Base-by-base conservation (phyloP, 768 basidiomycete genomes). In the Solioccasus polychromus region DNA sequence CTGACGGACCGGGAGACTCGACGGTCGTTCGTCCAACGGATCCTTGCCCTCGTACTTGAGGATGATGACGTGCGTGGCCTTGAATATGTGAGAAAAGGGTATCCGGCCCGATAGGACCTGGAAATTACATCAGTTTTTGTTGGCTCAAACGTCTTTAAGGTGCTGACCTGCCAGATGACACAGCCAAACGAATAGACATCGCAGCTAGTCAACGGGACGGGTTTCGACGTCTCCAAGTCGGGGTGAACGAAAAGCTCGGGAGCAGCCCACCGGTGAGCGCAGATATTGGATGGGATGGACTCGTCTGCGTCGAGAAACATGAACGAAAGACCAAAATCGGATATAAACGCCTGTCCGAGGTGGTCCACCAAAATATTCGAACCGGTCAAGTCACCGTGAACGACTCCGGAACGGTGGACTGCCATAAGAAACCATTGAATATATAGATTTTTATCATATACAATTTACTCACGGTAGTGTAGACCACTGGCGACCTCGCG, bases 361-460 rank as follows among this genome's bases (percentile, higher is more conserved):
- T 45, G 46, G 25, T 45, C 42, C 4, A 54, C 22, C 17, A 54
- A 37, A 7, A 54, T 42, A 40, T 54, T 54, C 4, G 43, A 54
- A 0, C 52, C 53, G 4, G 53, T 54, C 8, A 54, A 20, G 23
- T 54, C 53, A 19, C 53, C 53, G 11, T 54, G 53, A 34, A 54
- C n/a, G 17, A 54, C 31, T 6, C 43, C 47, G 1, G 37, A 35
- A 6, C 22, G 24, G 34, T 54, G 53, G 14, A 49, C 53, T 54
- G n/a, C n/a, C n/a, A n/a, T n/a, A n/a, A n/a, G n/a, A n/a, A n/a
- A n/a, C n/a, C n/a, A n/a, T n/a, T n/a, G n/a, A n/a, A n/a, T n/a
- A n/a, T n/a, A n/a, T n/a, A n/a, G n/a, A n/a, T n/a, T n/a, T n/a
- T n/a, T n/a, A n/a, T n/a, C n/a, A n/a, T n/a, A n/a, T n/a, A n/a